These are phyloP conservation scores for Bruguiera hainesii DNA, from an alignment of 441 rosid species.

Conservation along the genomic window DNA sequence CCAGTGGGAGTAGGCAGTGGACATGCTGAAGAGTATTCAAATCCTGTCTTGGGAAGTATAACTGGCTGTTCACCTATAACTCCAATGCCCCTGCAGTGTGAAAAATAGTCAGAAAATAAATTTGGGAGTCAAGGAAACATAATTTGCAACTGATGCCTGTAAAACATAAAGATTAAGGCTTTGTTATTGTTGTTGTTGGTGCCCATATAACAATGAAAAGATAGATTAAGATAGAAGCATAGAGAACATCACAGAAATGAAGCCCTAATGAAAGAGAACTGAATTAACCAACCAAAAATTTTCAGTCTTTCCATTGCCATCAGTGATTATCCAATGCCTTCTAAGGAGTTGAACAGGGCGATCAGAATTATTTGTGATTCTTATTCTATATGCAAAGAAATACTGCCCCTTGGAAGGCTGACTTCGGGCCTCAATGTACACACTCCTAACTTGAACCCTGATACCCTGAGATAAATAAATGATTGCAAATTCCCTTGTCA, in stretches of 20 bases:
- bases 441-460: constrained; percentile 70
- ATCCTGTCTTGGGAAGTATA: constrained; percentile 61
- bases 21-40: constrained; percentile 79
- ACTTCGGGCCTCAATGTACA: constrained; percentile 63
- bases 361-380: constrained; percentile 64
- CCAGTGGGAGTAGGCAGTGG: constrained; percentile 59
- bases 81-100: constrained; percentile 53
- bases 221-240: neutral
- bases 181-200: too few species aligned
- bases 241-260: neutral
- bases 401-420: constrained; percentile 59
- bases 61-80: constrained; percentile 86
- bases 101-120: neutral
- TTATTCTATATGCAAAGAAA: constrained; percentile 69
- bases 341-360: constrained; percentile 71
- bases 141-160: neutral
- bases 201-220: constrained; percentile 5
- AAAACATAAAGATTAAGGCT: too few species aligned
- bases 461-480: constrained; percentile 43
- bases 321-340: constrained; percentile 70
- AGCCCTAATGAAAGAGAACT: neutral
- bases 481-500: too few species aligned
- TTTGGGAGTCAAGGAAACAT: neutral
- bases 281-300: constrained; percentile 49
- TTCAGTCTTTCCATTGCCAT: constrained; percentile 61